These are phyloP conservation scores for Pseudogymnoascus sp. DNA, from an alignment of 2,329 filamentous ascomycete genomes.

Conservation along the genomic window DNA sequence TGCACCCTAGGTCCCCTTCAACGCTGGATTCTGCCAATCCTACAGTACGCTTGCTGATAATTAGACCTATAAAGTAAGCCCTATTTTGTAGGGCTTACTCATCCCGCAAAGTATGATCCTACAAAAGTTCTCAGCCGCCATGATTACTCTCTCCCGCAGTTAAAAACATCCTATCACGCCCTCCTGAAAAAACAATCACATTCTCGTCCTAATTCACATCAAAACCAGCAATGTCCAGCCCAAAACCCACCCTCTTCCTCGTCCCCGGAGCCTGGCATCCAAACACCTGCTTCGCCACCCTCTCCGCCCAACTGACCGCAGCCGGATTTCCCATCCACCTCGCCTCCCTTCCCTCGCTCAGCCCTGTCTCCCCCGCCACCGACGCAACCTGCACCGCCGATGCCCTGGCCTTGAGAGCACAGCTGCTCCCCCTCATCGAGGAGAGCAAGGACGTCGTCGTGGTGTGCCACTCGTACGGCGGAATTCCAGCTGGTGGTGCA, in stretches of 20 bases:
- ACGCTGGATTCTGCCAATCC: not conserved
- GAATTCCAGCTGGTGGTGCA: conserved; percentile 24
- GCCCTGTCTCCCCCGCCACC: conserved; percentile 1
- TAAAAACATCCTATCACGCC: not conserved
- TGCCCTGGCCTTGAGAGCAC: not conserved
- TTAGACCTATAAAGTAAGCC: not conserved
- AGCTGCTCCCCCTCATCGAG: conserved; percentile 16
- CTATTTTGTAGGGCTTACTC: not conserved
- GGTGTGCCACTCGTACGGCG: conserved; percentile 33
- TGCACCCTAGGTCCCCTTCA: too few species aligned
- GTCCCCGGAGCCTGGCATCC: conserved; percentile 41
- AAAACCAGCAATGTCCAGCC: not conserved
- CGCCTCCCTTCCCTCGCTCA: conserved; percentile 5
- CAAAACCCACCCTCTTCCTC: conserved; percentile 33
- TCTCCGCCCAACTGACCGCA: not conserved
- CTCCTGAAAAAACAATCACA: not conserved
- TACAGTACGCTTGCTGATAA: not conserved
- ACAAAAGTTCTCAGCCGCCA: not conserved
- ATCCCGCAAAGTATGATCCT: not conserved
- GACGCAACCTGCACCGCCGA: conserved; percentile 6
- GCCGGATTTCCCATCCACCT: not conserved
- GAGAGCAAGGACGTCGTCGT: conserved; percentile 30
- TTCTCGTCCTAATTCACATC: not conserved
- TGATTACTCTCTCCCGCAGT: not conserved
- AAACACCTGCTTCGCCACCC: not conserved